A percentile compares a stretch with the other conserved stretches of the same genome.
These are phyloP conservation scores for Afroboletus lepidellus DNA, from an alignment of 1,284 basidiomycete genomes.

Conservation along the genomic window DNA sequence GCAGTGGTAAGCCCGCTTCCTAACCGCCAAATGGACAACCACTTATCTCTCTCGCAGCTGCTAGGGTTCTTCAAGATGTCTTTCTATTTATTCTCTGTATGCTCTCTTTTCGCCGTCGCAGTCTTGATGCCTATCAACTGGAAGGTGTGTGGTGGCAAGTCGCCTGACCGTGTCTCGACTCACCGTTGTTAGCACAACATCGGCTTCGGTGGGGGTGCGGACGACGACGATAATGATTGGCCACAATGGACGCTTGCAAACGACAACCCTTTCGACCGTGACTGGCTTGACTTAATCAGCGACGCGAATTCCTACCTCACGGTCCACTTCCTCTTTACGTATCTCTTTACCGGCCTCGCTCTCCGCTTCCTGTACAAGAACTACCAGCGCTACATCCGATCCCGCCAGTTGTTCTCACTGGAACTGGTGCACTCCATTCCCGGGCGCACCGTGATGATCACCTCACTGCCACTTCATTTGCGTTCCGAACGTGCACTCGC, in stretches of 20 bases:
- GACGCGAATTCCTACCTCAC: constrained; percentile 85
- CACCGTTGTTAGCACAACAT: constrained; percentile 62
- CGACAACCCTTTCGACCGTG: constrained; percentile 40
- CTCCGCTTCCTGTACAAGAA: constrained; percentile 87
- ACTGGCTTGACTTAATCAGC: constrained; percentile 83
- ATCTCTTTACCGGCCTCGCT: constrained; percentile 85
- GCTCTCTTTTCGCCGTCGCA: constrained; percentile 75
- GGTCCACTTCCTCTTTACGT: constrained; percentile 90
- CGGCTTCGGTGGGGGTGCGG: constrained; percentile 60
- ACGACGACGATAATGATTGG: constrained; percentile 53
- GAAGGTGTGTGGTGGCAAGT: constrained; percentile 51
- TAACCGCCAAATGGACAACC: not conserved
- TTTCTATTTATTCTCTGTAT: constrained; percentile 87
- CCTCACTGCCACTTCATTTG: constrained; percentile 79
- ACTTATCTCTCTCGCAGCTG: constrained; percentile 50
- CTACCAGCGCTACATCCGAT: constrained; percentile 87
- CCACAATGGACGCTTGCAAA: constrained; percentile 34
- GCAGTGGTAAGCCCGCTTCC: constrained; percentile 66
- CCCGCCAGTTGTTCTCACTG: constrained; percentile 89
- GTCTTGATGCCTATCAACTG: constrained; percentile 91
- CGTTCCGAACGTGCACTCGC: constrained; percentile 83
- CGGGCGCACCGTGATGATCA: constrained; percentile 89
- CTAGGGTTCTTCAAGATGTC: constrained; percentile 95
- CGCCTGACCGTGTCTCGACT: not conserved
- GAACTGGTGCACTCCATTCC: constrained; percentile 94